These are phyloP conservation scores for Sicyos baderoa DNA, from an alignment of 306 rosid species.

Conservation along the genomic window DNA sequence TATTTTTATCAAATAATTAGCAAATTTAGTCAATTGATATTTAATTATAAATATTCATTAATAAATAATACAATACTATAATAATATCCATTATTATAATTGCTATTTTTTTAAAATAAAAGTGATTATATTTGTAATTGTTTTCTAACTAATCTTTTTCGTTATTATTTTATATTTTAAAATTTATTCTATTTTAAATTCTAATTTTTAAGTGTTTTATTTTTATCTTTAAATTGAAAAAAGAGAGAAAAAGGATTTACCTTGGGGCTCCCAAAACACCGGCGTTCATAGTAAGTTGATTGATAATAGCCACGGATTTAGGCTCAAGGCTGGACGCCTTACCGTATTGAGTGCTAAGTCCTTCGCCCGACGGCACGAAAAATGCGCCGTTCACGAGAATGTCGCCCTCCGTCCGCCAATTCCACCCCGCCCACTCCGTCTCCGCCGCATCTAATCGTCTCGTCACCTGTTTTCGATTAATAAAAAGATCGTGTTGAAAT, in stretches of 20 bases:
- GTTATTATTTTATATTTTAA: too few species aligned
- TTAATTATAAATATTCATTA: too few species aligned
- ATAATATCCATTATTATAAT: too few species aligned
- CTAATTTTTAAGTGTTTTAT: too few species aligned
- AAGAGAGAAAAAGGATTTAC: conserved; percentile 15
- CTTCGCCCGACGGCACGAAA: conserved; percentile 53
- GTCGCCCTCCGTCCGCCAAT: conserved; percentile 70
- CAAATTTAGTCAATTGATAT: too few species aligned
- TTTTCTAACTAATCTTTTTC: too few species aligned
- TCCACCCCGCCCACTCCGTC: conserved; percentile 48
- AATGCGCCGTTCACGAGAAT: conserved; percentile 63
- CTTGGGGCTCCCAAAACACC: conserved; percentile 65
- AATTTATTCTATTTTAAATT: too few species aligned
- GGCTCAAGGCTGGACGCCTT: conserved; percentile 48
- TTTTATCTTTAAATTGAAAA: neutral
- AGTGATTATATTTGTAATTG: too few species aligned
- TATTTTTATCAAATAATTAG: too few species aligned
- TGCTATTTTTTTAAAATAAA: too few species aligned
- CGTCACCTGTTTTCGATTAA: conserved; percentile 40
- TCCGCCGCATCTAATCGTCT: conserved; percentile 63
- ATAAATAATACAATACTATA: too few species aligned
- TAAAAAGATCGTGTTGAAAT: neutral
- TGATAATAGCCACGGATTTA: conserved; percentile 43
- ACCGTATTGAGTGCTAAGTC: conserved; percentile 34
- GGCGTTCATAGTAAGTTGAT: conserved; percentile 54